Evolutionary conservation across 192 early-diverging fungal species (phyloP).

Genomic region (Pilobolus umbonatus): DNA sequence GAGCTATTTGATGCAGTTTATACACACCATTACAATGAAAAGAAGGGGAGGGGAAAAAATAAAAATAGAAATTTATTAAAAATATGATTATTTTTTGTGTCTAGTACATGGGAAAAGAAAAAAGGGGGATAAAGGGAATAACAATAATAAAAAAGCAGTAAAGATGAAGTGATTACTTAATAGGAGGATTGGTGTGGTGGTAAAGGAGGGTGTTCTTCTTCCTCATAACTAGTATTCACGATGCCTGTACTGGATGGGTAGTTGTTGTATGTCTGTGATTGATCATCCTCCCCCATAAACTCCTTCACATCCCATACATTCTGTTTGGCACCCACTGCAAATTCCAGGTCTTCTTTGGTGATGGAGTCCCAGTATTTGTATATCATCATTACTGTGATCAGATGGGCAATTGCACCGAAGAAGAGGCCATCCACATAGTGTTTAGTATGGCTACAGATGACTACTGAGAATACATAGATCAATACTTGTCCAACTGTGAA

Average conservation of each 20-base stretch:
- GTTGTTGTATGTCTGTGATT: constrained; percentile 28
- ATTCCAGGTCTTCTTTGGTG: constrained; percentile 98
- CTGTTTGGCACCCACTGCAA: constrained; percentile 70
- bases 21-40: neutral
- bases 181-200: constrained; percentile 23
- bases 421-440: constrained; percentile 98
- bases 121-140: neutral
- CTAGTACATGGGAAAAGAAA: neutral
- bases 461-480: constrained; percentile 71
- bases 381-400: constrained; percentile 97
- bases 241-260: no score
- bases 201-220: no score
- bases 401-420: constrained; percentile 86
- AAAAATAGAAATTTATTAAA: neutral
- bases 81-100: neutral
- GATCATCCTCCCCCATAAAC: constrained; percentile 50
- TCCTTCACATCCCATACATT: constrained; percentile 84
- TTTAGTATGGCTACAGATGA: constrained; percentile 84
- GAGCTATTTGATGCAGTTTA: no score
- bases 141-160: constrained; percentile 3
- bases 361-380: constrained; percentile 99
- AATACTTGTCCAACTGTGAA: constrained; percentile 83
- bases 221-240: no score
- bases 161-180: neutral
- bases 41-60: neutral